Base-by-base conservation (phyloP, 495 filamentous ascomycete species). In the Stereocaulon alpinum region DNA sequence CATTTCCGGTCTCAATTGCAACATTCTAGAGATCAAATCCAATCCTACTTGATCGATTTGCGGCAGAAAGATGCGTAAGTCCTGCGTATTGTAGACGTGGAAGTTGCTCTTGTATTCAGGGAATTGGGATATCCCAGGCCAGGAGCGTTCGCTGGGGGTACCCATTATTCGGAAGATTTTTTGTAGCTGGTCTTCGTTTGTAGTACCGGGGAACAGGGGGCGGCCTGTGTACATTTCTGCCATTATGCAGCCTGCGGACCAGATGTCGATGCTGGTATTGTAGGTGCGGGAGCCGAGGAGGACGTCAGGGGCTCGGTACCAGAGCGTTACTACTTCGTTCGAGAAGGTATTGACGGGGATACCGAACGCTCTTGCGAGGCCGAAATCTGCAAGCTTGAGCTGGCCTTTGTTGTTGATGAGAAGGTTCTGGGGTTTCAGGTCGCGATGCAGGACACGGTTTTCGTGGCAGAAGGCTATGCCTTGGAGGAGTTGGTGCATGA, bases 161-260 rank as follows among this genome's bases (percentile, higher is more conserved):
- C 91, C 91, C 91, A 96, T 96, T 52, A 96, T 85, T 30, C 91
- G 86, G 81, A 96, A 96, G 71, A 96, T 96, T 67, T 94, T 91
- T 59, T 90, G 77, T 55, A 96, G 82, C 70, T 96, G 91, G 72
- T 96, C 91, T 70, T 96, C 91, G 70, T 96, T 96, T 22, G 91
- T 94, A 1, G 91, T 96, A 43, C 91, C 91, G 0, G 91, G 91
- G 74, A 96, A 96, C 14, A 96, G 78, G 0, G 91, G 91, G 3
- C 92, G 82, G 14, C 91, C 92, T 0, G 90, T 94, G 72, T 89
- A 96, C 87, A 96, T 93, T 74, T 96, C 91, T 14, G 91, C 92
- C 91, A 96, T 96, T 76, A 96, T 96, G 71, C 91, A 96, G 42
- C 91, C 91, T 15, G 91, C 91, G 20, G 87, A 91, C 91, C 91